Base-by-base conservation (phyloP, 192 early-diverging fungal species). In the Entophlyctis luteolus region DNA sequence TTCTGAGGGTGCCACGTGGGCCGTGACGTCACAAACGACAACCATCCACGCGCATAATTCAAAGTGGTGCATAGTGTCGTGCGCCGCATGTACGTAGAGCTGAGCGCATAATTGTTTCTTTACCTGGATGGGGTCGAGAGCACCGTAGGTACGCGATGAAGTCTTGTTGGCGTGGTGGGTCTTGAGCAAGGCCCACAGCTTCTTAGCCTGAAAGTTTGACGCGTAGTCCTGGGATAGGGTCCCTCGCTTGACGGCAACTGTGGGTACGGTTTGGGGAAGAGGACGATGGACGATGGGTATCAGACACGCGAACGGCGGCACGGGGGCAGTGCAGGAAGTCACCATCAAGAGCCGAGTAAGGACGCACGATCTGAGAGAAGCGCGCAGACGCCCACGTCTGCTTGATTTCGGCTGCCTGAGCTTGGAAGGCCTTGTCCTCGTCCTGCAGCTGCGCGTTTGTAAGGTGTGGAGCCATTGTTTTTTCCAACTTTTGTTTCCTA, bases 81-180 rank as follows among this genome's bases (percentile, higher is more conserved):
- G n/a, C n/a, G n/a, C n/a, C n/a, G n/a, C n/a, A n/a, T n/a, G n/a
- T n/a, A n/a, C n/a, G 27, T 0, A 0, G 14, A 12, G n/a, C 16
- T 18, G 10, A 33, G 28, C 14, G 29, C 18, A 12, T 12, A 2
- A 12, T 2, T 34, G 18, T 14, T 36, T 23, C 32, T 16, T 12
- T 29, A 62, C 68, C 58, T 77, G 75, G 68, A 98, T 86, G 53
- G 96, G 89, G 71, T 98, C 96, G 25, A 98, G 83, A 42, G 91
- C 89, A 38, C 96, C 96, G 73, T 95, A 98, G 36, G 96, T 96
- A 81, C 92, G 87, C 31, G 91, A 91, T 48, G 91, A 86, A 6
- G 92, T 91, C 59, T 86, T 81, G 59, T 83, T 81, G 57, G 80
- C 75, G 76, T 91, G 89, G 80, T 92, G 92, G 37, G 76, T 60